These are phyloP conservation scores for Hypoxylon lienhwacheense DNA, from an alignment of 495 filamentous ascomycete species.

Conservation along the genomic window DNA sequence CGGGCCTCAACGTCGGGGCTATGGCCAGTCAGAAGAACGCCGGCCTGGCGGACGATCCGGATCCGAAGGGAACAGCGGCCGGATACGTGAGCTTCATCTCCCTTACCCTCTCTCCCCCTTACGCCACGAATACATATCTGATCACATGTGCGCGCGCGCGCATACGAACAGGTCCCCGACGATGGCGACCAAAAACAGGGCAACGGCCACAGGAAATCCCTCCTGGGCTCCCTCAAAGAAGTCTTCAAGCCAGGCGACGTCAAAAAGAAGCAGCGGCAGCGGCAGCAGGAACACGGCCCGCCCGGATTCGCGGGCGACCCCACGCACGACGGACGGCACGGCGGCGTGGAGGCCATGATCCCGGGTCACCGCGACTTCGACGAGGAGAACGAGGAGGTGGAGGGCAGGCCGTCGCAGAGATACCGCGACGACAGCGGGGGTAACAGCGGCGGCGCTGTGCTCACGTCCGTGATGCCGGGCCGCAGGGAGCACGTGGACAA, in stretches of 20 bases:
- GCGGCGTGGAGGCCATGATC: conserved; percentile 18
- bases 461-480: conserved; percentile 18
- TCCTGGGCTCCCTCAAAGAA: conserved; percentile 26
- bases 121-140: no score
- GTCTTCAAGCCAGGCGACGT: conserved; percentile 26
- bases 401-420: not conserved
- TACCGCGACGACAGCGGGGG: conserved; percentile 1
- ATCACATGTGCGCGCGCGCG: no score
- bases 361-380: conserved; percentile 21
- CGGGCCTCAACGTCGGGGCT: conserved; percentile 12
- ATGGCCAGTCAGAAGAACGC: conserved; percentile 6
- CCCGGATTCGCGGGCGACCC: conserved; percentile 3
- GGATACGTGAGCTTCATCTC: conserved; percentile 21
- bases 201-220: no score
- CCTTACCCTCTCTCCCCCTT: not conserved
- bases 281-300: not conserved
- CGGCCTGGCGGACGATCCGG: conserved; percentile 26
- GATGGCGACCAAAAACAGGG: conserved; percentile 11
- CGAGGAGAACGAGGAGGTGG: conserved; percentile 14
- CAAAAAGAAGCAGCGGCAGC: conserved; percentile 16
- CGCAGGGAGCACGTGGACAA: conserved; percentile 3
- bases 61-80: conserved; percentile 28
- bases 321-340: conserved; percentile 23
- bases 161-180: no score
- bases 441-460: conserved; percentile 1